Evolutionary conservation across 805 yeast species (phyloP).

Genomic region (Barnettozyma sucrosica): DNA sequence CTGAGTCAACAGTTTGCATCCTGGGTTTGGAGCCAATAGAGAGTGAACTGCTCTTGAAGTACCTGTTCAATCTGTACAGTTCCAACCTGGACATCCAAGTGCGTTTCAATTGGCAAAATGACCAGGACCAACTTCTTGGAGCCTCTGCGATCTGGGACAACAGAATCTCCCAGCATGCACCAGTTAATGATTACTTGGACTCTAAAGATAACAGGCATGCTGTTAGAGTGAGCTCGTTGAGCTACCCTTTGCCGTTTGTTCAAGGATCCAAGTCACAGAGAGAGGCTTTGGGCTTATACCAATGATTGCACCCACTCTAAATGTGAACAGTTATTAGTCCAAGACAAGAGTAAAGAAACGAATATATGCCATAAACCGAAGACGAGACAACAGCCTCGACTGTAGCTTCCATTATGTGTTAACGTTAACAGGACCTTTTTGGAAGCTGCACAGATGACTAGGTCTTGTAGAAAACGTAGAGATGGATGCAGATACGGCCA

Average conservation of each 20-base stretch:
- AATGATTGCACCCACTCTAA: background rate
- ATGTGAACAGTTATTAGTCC: no score
- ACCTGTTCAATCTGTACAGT: constrained; percentile 39
- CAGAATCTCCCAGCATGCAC: constrained; percentile 47
- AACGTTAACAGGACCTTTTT: no score
- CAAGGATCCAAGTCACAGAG: constrained; percentile 42
- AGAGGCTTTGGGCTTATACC: constrained; percentile 30
- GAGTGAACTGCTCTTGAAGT: constrained; percentile 38
- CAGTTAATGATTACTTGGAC: constrained; percentile 38
- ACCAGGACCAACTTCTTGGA: constrained; percentile 32
- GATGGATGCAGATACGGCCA: no score
- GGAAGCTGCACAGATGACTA: no score
- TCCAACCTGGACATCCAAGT: constrained; percentile 51
- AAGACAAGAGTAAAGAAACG: no score
- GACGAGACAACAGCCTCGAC: no score
- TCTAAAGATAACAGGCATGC: constrained; percentile 34
- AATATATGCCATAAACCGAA: no score
- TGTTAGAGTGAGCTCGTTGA: constrained; percentile 40
- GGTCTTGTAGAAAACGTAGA: no score
- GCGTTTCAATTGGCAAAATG: constrained; percentile 42
- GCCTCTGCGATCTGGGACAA: constrained; percentile 59
- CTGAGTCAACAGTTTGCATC: constrained; percentile 41
- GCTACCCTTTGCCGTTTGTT: constrained; percentile 41
- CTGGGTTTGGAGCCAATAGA: constrained; percentile 46
- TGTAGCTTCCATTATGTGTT: no score